These are phyloP conservation scores for Microcyclospora tardicrescens DNA, from an alignment of 2,329 filamentous ascomycete species.

Conservation along the genomic window DNA sequence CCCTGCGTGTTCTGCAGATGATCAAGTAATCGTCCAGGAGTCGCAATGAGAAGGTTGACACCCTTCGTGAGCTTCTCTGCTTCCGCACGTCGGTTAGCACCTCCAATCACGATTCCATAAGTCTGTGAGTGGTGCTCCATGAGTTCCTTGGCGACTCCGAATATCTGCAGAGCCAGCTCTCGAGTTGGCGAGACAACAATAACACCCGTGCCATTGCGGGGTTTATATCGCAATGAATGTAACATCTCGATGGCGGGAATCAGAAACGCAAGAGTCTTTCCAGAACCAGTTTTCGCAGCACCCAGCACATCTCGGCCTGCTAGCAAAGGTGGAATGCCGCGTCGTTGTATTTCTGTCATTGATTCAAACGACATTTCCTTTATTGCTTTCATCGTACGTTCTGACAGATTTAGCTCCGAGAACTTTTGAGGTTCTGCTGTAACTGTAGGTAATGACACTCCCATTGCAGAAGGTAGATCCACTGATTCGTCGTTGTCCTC, in stretches of 20 bases:
- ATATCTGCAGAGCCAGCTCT: constrained; percentile 90
- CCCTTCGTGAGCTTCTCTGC: constrained; percentile 90
- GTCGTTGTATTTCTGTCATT: constrained; percentile 90
- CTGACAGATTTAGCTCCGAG: constrained; percentile 68
- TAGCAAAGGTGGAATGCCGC: constrained; percentile 74
- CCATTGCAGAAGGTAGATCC: constrained; percentile 43
- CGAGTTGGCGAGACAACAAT: constrained; percentile 87
- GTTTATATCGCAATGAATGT: constrained; percentile 81
- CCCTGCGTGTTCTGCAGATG: constrained; percentile 84
- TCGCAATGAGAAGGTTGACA: constrained; percentile 88
- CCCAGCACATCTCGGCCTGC: constrained; percentile 87
- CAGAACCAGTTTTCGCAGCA: constrained; percentile 89
- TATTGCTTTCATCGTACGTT: constrained; percentile 80
- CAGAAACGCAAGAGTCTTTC: constrained; percentile 90
- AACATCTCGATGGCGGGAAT: constrained; percentile 93
- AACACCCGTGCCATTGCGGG: constrained; percentile 80
- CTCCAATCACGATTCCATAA: constrained; percentile 90
- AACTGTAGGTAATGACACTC: constrained; percentile 45
- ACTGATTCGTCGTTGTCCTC: constrained; percentile 23
- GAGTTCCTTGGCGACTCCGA: constrained; percentile 83
- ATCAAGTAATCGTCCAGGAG: constrained; percentile 82
- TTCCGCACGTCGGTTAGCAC: constrained; percentile 80
- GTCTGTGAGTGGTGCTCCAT: constrained; percentile 92
- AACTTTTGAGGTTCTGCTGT: constrained; percentile 57
- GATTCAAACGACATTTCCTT: constrained; percentile 83